phyloP scores from a whole-genome alignment of 2,329 filamentous ascomycete species.

The Cercospora sesami region DNA sequence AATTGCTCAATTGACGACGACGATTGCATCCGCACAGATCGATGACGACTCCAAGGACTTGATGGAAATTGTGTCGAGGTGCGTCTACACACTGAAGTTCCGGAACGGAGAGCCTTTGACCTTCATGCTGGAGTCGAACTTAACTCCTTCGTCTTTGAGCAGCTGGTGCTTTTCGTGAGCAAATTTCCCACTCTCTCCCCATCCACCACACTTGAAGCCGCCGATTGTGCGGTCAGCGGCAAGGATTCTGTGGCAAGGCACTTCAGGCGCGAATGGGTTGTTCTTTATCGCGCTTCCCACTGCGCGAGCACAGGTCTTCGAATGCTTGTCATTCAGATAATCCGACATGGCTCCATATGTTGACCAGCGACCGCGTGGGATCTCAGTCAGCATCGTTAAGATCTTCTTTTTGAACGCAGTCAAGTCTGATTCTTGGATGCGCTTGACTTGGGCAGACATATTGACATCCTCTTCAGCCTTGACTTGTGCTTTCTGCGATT shows the following conservation, averaged over 20 bases:
- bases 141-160: constrained; percentile 47
- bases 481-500: not conserved
- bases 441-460: constrained; percentile 37
- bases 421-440: constrained; percentile 49
- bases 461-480: constrained; percentile 14
- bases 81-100: constrained; percentile 31
- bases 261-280: constrained; percentile 47
- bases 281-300: constrained; percentile 46
- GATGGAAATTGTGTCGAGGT: not conserved
- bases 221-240: constrained; percentile 45
- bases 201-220: constrained; percentile 52
- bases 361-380: constrained; percentile 40
- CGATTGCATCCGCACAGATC: constrained; percentile 45
- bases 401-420: constrained; percentile 50
- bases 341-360: constrained; percentile 42
- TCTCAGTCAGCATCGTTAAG: constrained; percentile 39
- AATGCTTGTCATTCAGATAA: constrained; percentile 36
- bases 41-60: constrained; percentile 46
- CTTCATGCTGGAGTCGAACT: constrained; percentile 47
- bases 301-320: constrained; percentile 42
- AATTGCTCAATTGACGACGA: not conserved
- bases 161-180: constrained; percentile 46
- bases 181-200: constrained; percentile 49
- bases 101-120: constrained; percentile 44
- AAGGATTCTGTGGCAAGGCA: constrained; percentile 46